phyloP scores from a whole-genome alignment of 225 moss, liverwort and hornwort species.

The Physcomitrium patens region DNA sequence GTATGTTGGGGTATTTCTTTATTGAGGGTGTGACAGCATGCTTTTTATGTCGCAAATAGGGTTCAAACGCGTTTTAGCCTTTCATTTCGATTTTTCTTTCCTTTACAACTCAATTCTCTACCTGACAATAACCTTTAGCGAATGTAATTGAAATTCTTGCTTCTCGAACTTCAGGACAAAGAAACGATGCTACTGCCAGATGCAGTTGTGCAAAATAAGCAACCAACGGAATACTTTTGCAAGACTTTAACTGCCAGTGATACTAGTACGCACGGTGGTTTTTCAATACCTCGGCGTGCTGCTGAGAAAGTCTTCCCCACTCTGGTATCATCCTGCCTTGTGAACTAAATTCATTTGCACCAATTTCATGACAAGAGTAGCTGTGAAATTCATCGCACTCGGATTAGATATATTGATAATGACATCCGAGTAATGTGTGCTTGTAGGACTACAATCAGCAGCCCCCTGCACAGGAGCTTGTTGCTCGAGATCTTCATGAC shows the following conservation, averaged over 20 bases:
- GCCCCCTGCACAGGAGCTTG: conserved; percentile 85
- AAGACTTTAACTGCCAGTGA: conserved; percentile 79
- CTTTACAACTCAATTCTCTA: conserved; percentile 1
- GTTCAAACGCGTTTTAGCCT: too few relatives aligned
- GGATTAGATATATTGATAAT: background rate
- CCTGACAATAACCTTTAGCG: background rate
- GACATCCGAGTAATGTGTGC: conserved; percentile 8
- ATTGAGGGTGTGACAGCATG: background rate
- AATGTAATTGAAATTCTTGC: conserved; percentile 15
- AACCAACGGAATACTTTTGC: conserved; percentile 51
- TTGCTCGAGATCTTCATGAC: conserved; percentile 84
- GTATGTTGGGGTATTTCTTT: conserved; percentile 32
- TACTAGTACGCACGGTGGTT: conserved; percentile 86
- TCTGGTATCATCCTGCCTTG: conserved; percentile 45
- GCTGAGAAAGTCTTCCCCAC: conserved; percentile 75
- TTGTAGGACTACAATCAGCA: conserved; percentile 74
- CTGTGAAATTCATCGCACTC: conserved; percentile 2
- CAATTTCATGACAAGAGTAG: background rate
- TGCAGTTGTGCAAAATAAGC: conserved; percentile 33
- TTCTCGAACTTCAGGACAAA: conserved; percentile 34
- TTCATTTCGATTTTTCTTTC: background rate
- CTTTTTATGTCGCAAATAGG: background rate
- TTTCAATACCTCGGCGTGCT: conserved; percentile 73
- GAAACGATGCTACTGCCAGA: conserved; percentile 45
- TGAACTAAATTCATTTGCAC: background rate